phyloP scores from a whole-genome alignment of 306 rosid species.

The Lathyrus oleraceus region DNA sequence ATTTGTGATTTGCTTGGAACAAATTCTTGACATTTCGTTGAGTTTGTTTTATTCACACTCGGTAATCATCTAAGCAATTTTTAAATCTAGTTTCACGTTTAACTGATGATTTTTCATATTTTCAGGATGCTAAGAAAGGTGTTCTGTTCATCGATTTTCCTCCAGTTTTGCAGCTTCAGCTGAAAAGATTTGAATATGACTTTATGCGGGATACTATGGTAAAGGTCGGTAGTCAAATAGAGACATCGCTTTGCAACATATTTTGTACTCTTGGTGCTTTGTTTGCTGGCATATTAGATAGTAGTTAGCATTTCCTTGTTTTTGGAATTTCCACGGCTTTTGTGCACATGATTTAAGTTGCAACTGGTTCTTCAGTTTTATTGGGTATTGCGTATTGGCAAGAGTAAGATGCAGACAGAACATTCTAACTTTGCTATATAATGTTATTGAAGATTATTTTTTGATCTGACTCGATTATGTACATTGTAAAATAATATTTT shows the following conservation, averaged over 20 bases:
- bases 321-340: background rate
- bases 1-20: background rate
- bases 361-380: background rate
- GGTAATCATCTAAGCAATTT: constrained; percentile 4
- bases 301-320: constrained; percentile 1
- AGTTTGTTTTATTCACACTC: constrained; percentile 13
- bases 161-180: constrained; percentile 97
- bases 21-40: background rate
- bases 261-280: constrained; percentile 18
- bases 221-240: constrained; percentile 62
- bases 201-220: constrained; percentile 98
- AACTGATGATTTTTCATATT: constrained; percentile 31
- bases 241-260: constrained; percentile 13
- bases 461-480: background rate
- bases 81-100: constrained; percentile 11
- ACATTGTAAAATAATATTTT: constrained; percentile 6
- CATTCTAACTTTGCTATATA: constrained; percentile 10
- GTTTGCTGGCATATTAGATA: constrained; percentile 6
- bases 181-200: constrained; percentile 95
- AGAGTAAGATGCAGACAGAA: constrained; percentile 17
- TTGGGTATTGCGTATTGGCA: constrained; percentile 12
- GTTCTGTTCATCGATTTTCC: constrained; percentile 94
- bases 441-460: constrained; percentile 27
- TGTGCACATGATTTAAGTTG: constrained; percentile 22
- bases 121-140: constrained; percentile 98